Conservation (phyloP, 2,329 filamentous ascomycete species). For the Davidsoniella australis region DNA sequence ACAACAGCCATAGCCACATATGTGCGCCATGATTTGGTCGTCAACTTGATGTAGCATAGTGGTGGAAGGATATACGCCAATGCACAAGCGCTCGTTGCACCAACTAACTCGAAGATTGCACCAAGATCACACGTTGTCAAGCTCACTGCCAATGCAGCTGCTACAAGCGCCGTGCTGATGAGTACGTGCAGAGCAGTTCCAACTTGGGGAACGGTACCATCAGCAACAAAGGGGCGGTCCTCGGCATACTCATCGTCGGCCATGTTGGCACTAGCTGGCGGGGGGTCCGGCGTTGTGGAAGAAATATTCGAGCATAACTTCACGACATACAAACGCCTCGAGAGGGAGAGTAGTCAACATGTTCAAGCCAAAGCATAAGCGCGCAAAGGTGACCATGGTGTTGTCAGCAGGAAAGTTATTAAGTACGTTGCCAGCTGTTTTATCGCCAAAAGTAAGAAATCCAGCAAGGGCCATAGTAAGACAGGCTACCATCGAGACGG, state of each 20-base stretch:
- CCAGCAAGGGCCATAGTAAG: constrained; percentile 74
- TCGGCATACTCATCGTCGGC: constrained; percentile 6
- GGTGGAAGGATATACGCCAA: constrained; percentile 92
- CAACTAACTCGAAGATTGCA: constrained; percentile 87
- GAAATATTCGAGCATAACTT: constrained; percentile 84
- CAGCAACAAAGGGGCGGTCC: constrained; percentile 10
- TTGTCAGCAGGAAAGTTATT: constrained; percentile 94
- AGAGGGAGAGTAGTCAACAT: constrained; percentile 96
- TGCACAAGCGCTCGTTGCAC: constrained; percentile 83
- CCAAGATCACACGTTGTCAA: constrained; percentile 86
- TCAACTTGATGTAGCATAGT: constrained; percentile 86
- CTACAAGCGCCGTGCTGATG: constrained; percentile 70
- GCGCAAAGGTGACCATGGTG: constrained; percentile 82
- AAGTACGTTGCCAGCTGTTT: constrained; percentile 84
- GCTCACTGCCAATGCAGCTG: constrained; percentile 57
- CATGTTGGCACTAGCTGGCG: background rate
- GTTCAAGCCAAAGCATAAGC: constrained; percentile 91
- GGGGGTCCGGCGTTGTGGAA: constrained; percentile 24
- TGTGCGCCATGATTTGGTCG: constrained; percentile 57
- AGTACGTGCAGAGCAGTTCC: constrained; percentile 64
- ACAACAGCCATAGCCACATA: constrained; percentile 57
- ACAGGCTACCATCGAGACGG: constrained; percentile 80
- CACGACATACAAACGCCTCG: constrained; percentile 92
- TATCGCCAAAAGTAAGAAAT: constrained; percentile 83
- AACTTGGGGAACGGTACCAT: constrained; percentile 10